A percentile compares a stretch with the other conserved stretches of the same genome.
phyloP scores from a whole-genome alignment of 2,329 filamentous ascomycete genomes.

The Mariannaea elegans region DNA sequence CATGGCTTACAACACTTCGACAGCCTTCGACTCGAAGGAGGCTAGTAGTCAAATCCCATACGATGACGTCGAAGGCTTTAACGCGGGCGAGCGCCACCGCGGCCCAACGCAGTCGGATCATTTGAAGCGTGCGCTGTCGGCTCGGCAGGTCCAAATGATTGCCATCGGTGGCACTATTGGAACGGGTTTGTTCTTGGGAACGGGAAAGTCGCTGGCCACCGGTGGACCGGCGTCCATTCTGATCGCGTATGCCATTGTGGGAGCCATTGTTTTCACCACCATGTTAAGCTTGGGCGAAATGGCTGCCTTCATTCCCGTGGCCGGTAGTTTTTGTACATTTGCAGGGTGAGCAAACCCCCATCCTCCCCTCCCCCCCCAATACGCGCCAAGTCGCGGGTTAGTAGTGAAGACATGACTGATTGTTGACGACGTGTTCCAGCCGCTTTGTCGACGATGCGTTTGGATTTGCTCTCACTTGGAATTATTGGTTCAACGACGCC shows the following conservation, averaged over 20 bases:
- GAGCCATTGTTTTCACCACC: slow-evolving; percentile 65
- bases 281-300: slow-evolving; percentile 69
- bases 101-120: slow-evolving; percentile 50
- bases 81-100: not conserved
- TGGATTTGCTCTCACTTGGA: slow-evolving; percentile 65
- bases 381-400: too few relatives aligned
- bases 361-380: not conserved
- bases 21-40: slow-evolving; percentile 29
- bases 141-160: slow-evolving; percentile 75
- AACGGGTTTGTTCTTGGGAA: slow-evolving; percentile 70
- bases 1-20: slow-evolving; percentile 21
- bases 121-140: slow-evolving; percentile 63
- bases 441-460: slow-evolving; percentile 63
- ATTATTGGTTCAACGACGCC: slow-evolving; percentile 74
- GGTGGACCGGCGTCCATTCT: slow-evolving; percentile 68
- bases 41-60: slow-evolving; percentile 5
- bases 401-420: too few relatives aligned
- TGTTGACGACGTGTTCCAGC: too few relatives aligned
- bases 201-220: slow-evolving; percentile 66
- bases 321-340: slow-evolving; percentile 64
- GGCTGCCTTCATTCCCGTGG: slow-evolving; percentile 61
- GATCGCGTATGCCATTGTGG: slow-evolving; percentile 65
- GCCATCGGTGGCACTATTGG: slow-evolving; percentile 68
- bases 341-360: slow-evolving; percentile 52
- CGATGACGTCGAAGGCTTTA: slow-evolving; percentile 33